phyloP scores from a whole-genome alignment of 768 basidiomycete genomes.

The Pleurotus cornucopiae region DNA sequence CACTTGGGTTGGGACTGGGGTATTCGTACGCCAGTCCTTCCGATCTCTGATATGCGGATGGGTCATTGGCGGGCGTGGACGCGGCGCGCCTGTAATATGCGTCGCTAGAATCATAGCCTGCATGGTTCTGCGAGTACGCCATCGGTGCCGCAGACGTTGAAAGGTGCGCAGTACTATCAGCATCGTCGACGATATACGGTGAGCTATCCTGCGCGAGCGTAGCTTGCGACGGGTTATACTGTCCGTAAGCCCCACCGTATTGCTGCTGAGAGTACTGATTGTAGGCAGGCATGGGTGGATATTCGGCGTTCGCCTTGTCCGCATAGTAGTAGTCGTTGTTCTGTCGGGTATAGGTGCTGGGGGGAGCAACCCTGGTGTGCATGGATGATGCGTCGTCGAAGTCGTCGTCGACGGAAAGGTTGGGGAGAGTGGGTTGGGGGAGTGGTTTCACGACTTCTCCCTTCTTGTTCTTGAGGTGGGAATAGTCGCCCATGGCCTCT shows the following conservation, averaged over 20 bases:
- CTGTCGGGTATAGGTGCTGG: constrained; percentile 45
- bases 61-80: constrained; percentile 27
- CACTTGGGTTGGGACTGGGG: constrained; percentile 13
- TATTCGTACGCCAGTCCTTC: constrained; percentile 29
- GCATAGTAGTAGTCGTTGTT: constrained; percentile 49
- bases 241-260: constrained; percentile 41
- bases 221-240: constrained; percentile 56
- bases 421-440: constrained; percentile 93
- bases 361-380: constrained; percentile 49
- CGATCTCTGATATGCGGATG: constrained; percentile 16
- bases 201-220: constrained; percentile 55
- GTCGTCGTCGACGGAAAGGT: constrained; percentile 83
- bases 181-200: constrained; percentile 59
- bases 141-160: constrained; percentile 56
- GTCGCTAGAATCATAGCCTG: constrained; percentile 47
- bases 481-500: constrained; percentile 87
- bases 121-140: constrained; percentile 24
- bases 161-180: constrained; percentile 61
- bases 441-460: constrained; percentile 79
- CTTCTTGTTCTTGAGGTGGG: constrained; percentile 91
- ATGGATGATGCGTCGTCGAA: constrained; percentile 55
- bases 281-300: constrained; percentile 77
- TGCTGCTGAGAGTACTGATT: constrained; percentile 57
- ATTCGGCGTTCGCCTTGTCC: constrained; percentile 47
- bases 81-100: constrained; percentile 39